Evolutionary conservation across 2,329 filamentous ascomycete species (phyloP).

Genomic region (Aureobasidium namibiae): DNA sequence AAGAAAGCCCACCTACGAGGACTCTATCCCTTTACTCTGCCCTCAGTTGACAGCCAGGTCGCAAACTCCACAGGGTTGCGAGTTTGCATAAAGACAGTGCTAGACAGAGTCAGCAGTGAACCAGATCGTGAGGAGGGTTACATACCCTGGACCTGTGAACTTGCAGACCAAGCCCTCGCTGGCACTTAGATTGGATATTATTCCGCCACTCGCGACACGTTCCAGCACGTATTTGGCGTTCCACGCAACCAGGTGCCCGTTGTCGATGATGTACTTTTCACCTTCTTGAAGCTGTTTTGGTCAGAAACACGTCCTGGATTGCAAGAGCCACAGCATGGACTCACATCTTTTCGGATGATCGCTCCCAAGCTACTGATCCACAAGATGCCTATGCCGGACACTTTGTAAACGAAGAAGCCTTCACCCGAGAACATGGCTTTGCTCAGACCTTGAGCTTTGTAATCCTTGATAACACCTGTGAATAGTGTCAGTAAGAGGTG

Average conservation of each 20-base stretch:
- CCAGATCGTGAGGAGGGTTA: neutral
- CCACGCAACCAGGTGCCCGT: constrained; percentile 79
- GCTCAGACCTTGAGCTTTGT: constrained; percentile 53
- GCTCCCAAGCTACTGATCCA: constrained; percentile 94
- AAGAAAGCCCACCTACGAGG: neutral
- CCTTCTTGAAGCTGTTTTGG: constrained; percentile 45
- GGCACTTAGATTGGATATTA: constrained; percentile 77
- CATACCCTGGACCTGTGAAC: constrained; percentile 54
- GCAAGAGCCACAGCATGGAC: constrained; percentile 31
- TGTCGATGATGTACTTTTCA: constrained; percentile 79
- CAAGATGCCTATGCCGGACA: constrained; percentile 69
- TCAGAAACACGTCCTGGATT: neutral
- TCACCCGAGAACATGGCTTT: constrained; percentile 95
- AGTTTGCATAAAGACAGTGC: constrained; percentile 87
- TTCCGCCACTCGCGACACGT: constrained; percentile 79
- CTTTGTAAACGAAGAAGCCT: constrained; percentile 82
- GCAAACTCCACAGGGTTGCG: constrained; percentile 65
- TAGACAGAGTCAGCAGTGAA: constrained; percentile 47
- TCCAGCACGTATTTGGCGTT: constrained; percentile 91
- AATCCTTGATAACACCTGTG: constrained; percentile 12
- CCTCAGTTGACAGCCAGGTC: constrained; percentile 40
- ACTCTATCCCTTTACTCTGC: constrained; percentile 1
- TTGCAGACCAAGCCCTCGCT: constrained; percentile 90
- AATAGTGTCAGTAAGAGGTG: neutral
- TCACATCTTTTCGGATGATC: constrained; percentile 86